These are phyloP conservation scores for Beauveria brongniartii DNA, from an alignment of 2,329 filamentous ascomycete genomes.

Conservation along the genomic window DNA sequence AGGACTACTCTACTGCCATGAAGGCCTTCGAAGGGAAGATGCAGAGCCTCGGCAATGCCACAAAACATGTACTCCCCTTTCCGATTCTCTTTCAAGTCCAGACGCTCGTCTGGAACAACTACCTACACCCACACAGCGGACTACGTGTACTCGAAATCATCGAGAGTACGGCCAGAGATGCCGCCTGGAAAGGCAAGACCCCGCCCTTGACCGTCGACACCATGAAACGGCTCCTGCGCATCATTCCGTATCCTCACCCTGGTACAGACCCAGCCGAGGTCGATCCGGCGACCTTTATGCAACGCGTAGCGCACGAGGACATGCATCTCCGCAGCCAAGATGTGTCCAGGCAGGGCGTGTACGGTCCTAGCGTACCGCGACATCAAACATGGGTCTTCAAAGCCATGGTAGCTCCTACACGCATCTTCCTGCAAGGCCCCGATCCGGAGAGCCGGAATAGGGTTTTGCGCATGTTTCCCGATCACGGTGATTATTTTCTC, in stretches of 20 bases:
- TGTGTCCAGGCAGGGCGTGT: slow-evolving; percentile 18
- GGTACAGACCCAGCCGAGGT: slow-evolving; percentile 35
- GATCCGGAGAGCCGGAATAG: slow-evolving; percentile 62
- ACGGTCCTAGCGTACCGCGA: slow-evolving; percentile 21
- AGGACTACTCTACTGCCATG: slow-evolving; percentile 21
- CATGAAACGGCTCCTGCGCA: slow-evolving; percentile 42
- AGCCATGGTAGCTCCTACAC: slow-evolving; percentile 51
- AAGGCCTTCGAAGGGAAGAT: slow-evolving; percentile 25
- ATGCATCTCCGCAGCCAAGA: slow-evolving; percentile 22
- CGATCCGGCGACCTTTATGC: slow-evolving; percentile 31
- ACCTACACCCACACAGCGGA: slow-evolving; percentile 48
- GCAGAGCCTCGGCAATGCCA: slow-evolving; percentile 15
- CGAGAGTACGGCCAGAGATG: slow-evolving; percentile 19
- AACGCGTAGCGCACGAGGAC: slow-evolving; percentile 33
- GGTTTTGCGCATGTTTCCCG: slow-evolving; percentile 55
- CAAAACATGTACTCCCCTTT: slow-evolving; percentile 35
- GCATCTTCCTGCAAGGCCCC: slow-evolving; percentile 50
- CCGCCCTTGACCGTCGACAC: slow-evolving; percentile 42
- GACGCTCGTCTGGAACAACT: slow-evolving; percentile 54
- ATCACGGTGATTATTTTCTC: slow-evolving; percentile 55
- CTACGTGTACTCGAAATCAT: slow-evolving; percentile 38
- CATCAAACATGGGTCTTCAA: slow-evolving; percentile 46
- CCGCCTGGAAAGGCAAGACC: slow-evolving; percentile 16
- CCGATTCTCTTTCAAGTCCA: slow-evolving; percentile 54
- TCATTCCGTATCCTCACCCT: slow-evolving; percentile 48